These are phyloP conservation scores for Rosellinia necatrix DNA, from an alignment of 2,329 filamentous ascomycete species.

Conservation along the genomic window DNA sequence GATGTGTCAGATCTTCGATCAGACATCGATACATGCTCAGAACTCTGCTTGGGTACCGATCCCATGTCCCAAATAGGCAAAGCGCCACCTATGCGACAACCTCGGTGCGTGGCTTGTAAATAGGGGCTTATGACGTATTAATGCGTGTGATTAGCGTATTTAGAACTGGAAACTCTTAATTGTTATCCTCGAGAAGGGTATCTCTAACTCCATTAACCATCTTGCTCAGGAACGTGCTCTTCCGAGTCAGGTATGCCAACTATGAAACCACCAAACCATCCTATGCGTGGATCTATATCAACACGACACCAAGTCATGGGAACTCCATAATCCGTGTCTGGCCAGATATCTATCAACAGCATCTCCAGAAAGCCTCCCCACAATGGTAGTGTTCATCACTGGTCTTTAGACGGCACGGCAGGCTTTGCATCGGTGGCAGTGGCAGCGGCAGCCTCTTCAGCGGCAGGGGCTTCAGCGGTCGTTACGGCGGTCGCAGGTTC, in stretches of 20 bases:
- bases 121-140: constrained; percentile 15
- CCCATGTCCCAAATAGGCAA: constrained; percentile 14
- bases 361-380: background rate
- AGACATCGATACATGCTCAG: too few species aligned
- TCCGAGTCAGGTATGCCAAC: constrained; percentile 6
- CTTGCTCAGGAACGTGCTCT: constrained; percentile 32
- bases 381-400: background rate
- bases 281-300: background rate
- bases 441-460: constrained; percentile 1
- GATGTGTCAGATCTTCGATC: too few species aligned
- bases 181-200: constrained; percentile 35
- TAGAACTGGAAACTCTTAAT: constrained; percentile 20
- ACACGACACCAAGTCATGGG: background rate
- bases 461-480: constrained; percentile 23
- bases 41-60: too few species aligned
- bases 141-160: constrained; percentile 24
- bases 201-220: constrained; percentile 35
- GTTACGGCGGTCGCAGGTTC: constrained; percentile 33
- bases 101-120: too few species aligned
- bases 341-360: constrained; percentile 2
- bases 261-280: background rate
- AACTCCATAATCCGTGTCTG: constrained; percentile 11
- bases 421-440: constrained; percentile 22
- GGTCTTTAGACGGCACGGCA: constrained; percentile 8
- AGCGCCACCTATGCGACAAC: constrained; percentile 8